Evolutionary conservation across 768 basidiomycete genomes (phyloP).

Genomic region (Chalciporus sphaerocephalus): DNA sequence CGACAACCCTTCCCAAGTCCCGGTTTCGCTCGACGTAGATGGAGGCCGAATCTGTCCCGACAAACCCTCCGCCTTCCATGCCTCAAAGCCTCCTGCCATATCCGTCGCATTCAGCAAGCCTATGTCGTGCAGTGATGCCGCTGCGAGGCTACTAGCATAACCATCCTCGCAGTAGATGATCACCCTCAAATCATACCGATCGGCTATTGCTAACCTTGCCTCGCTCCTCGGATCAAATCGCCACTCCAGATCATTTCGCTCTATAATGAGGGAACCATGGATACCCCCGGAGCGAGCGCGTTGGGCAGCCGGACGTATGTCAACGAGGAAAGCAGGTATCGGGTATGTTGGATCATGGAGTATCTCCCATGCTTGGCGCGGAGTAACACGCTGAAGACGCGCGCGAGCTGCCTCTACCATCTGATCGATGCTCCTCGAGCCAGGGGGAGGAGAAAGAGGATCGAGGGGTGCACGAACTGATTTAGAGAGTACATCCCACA

Average conservation of each 20-base stretch:
- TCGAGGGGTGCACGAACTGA: conserved; percentile 55
- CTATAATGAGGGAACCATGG: conserved; percentile 65
- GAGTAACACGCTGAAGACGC: conserved; percentile 58
- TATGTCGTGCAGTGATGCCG: conserved; percentile 60
- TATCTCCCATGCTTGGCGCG: conserved; percentile 56
- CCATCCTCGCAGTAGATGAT: conserved; percentile 77
- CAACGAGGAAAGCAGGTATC: conserved; percentile 70
- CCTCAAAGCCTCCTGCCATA: conserved; percentile 67
- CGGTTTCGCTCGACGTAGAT: conserved; percentile 26
- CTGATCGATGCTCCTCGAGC: conserved; percentile 55
- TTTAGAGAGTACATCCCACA: conserved; percentile 70
- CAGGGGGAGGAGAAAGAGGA: conserved; percentile 58
- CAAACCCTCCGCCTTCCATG: conserved; percentile 65
- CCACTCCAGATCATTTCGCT: conserved; percentile 78
- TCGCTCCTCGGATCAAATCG: conserved; percentile 67
- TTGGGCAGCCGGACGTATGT: conserved; percentile 66
- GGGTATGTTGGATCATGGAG: conserved; percentile 48
- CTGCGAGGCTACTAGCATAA: conserved; percentile 68
- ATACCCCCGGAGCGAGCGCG: conserved; percentile 56
- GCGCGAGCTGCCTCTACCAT: conserved; percentile 58
- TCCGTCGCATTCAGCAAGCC: conserved; percentile 75
- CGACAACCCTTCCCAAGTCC: conserved; percentile 30
- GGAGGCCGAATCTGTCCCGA: conserved; percentile 45
- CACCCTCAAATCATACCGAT: conserved; percentile 69
- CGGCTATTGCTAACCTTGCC: conserved; percentile 58